Evolutionary conservation across 2,329 filamentous ascomycete genomes (phyloP), one percentile per base, ranked within the genome.

Genomic region (Aureobasidium subglaciale): DNA sequence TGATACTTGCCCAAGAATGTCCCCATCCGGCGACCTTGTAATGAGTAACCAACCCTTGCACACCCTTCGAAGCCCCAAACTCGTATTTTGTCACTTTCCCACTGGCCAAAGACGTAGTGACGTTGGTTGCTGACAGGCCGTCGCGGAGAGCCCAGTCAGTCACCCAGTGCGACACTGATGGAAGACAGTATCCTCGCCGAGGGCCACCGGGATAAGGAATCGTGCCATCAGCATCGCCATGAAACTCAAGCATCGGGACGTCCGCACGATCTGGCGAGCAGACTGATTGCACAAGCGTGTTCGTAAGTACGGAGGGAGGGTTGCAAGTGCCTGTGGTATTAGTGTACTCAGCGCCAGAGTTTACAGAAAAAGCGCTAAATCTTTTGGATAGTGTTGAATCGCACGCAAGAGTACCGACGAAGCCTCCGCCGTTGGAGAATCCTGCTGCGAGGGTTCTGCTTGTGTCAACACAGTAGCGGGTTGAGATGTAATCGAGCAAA

Each of bases 341-440:
- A 56, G 61, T 63, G 58, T 78, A 78, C 46, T 70, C 73, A 4
- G 74, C 76, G 4, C 71, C 76, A 1, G 74, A 73, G 16, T 75
- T 73, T 0, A 71, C 65, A 1, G 74, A 75, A 56, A 79, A 78
- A 0, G 75, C 75, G n/a, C 76, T 75, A 41, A 79, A 72, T 5
- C 66, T 67, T 4, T 62, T 63, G 4, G 73, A 73, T 1, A 72
- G 67, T 1, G 62, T 63, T 1, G 70, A 59, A 42, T 77, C 69
- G 62, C 76, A 80, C 4, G 77, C 75, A 5, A 79, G 70, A 2
- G 72, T 62, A n/a, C 69, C 72, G 5, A 70, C 71, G 22, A 77
- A 73, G 5, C 73, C 79, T 2, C 76, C 80, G 3, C 78, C 79
- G 41, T 82, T 80, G 60, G 73, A 82, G 59, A 82, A 79, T 37